Evolutionary conservation across 192 early-diverging fungal species (phyloP).

Genomic region (Backusella psychrophila): DNA sequence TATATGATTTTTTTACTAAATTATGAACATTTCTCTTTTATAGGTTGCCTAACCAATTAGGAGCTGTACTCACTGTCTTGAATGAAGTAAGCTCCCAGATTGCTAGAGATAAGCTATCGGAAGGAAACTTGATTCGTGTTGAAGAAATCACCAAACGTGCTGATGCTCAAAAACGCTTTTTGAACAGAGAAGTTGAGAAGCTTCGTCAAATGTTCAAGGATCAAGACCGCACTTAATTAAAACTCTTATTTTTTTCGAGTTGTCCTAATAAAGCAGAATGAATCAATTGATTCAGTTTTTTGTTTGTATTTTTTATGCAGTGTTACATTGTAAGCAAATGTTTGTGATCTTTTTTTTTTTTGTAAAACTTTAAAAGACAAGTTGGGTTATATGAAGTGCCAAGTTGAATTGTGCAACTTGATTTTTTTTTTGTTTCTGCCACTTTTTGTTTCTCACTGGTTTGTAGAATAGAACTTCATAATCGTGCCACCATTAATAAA

Average conservation of each 20-base stretch:
- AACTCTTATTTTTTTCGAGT: background rate
- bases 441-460: background rate
- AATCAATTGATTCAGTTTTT: background rate
- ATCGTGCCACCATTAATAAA: background rate
- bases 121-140: conserved; percentile 55
- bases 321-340: conserved; percentile 1
- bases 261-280: background rate
- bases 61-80: conserved; percentile 60
- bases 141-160: conserved; percentile 60
- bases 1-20: background rate
- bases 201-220: conserved; percentile 39
- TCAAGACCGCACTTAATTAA: conserved; percentile 24
- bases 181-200: conserved; percentile 62
- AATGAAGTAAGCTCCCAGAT: conserved; percentile 55
- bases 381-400: background rate
- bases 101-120: conserved; percentile 51
- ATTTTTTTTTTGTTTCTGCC: background rate
- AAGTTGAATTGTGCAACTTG: background rate
- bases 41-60: conserved; percentile 72
- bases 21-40: conserved; percentile 43
- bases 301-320: conserved; percentile 1
- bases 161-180: conserved; percentile 58
- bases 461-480: background rate
- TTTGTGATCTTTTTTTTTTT: background rate
- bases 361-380: background rate